Base-by-base conservation (phyloP, 306 rosid species). In the Medicago lupulina region DNA sequence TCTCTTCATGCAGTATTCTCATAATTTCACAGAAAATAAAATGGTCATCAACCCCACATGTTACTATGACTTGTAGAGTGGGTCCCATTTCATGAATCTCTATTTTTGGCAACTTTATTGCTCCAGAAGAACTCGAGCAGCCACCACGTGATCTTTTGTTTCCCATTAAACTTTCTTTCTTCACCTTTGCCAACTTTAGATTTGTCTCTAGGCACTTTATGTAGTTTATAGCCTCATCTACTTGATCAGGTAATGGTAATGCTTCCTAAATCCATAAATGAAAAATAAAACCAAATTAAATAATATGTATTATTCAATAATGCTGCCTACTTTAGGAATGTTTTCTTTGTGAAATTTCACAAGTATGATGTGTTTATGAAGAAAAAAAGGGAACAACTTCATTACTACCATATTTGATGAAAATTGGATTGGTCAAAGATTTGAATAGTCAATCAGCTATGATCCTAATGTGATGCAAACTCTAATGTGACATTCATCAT, bases 211-310 rank as follows among this genome's bases (percentile, higher is more conserved):
- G 11, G 40, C 60, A 78, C 78, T 84, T 84, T 6, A 92, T 88
- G 83, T 88, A 57, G 39, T 80, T 71, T 46, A 86, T 87, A n/a
- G 91, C 92, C 28, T 78, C 86, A 1, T 88, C 93, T 64, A 88
- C 70, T 81, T 90, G 96, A 62, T 87, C 92, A 0, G 81, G 88
- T 17, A 87, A 49, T 7, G 87, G 31, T 2, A 54, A 21, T 6
- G 73, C 23, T 53, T 79, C 87, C 97, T 89, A 85, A 28, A 28
- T 28, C 75, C 58, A 59, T 21, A 28, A 21, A 40, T 6, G 4
- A 28, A 28, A 28, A 21, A 6, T 66, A 6, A 23, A 5, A 55
- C 15, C 51, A 46, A 44, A 44, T 44, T 44, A 34, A 34, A 3
- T 28, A 1, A 25, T 31, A 31, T 31, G 36, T 31, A 5, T 21